These are phyloP conservation scores for Venustampulla echinocandica DNA, from an alignment of 495 filamentous ascomycete genomes.

Conservation along the genomic window DNA sequence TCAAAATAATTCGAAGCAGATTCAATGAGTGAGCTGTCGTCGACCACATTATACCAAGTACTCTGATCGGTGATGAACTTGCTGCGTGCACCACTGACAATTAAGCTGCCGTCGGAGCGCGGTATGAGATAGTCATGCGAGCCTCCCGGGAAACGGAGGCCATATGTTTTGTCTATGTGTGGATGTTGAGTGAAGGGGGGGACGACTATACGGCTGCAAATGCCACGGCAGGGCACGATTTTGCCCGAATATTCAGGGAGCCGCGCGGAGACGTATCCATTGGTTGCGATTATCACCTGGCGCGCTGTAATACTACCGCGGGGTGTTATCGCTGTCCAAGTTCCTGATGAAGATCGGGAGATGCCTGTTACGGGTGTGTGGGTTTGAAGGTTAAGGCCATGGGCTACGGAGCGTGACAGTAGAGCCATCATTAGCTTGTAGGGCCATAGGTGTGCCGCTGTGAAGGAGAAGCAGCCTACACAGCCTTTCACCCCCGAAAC, in stretches of 20 bases:
- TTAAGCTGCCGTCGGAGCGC: conserved; percentile 41
- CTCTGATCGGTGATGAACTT: conserved; percentile 26
- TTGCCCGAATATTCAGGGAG: conserved; percentile 29
- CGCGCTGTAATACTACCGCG: conserved; percentile 42
- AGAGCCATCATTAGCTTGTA: conserved; percentile 57
- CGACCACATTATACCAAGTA: conserved; percentile 43
- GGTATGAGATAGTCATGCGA: conserved; percentile 42
- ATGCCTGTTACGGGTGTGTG: conserved; percentile 45
- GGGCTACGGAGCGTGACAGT: conserved; percentile 37
- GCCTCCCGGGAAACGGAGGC: background rate
- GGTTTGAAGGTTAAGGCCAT: conserved; percentile 51
- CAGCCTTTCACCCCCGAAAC: conserved; percentile 33
- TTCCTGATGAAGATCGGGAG: conserved; percentile 13
- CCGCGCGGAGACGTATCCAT: conserved; percentile 56
- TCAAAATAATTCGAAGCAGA: conserved; percentile 40
- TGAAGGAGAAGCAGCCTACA: conserved; percentile 43
- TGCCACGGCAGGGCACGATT: conserved; percentile 12
- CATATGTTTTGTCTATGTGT: conserved; percentile 5
- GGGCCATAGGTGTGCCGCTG: conserved; percentile 52
- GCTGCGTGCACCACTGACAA: conserved; percentile 42
- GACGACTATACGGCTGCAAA: conserved; percentile 7
- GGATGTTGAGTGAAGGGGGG: conserved; percentile 3
- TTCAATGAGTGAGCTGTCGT: conserved; percentile 49
- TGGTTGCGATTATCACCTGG: conserved; percentile 61
- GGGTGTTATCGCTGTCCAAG: conserved; percentile 39